Conservation (phyloP, 2,329 filamentous ascomycete genomes). For the Neonectria neomacrospora region DNA sequence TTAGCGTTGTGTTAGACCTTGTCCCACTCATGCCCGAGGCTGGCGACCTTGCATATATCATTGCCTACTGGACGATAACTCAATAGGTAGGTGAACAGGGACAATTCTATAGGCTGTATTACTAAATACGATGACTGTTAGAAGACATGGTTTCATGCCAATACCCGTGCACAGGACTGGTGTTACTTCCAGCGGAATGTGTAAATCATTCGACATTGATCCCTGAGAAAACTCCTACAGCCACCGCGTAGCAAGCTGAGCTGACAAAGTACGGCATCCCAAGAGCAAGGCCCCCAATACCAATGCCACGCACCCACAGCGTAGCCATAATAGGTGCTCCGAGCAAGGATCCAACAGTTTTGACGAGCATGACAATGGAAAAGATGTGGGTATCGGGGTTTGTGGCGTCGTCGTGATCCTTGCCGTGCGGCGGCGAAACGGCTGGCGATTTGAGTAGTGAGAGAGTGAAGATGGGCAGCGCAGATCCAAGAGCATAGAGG, state of each 20-base stretch:
- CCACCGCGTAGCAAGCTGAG: slow-evolving; percentile 35
- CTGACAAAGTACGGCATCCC: slow-evolving; percentile 44
- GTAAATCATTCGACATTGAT: slow-evolving; percentile 25
- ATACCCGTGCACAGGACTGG: background rate
- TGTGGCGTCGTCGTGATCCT: slow-evolving; percentile 1
- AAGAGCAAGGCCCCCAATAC: slow-evolving; percentile 45
- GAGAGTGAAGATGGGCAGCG: slow-evolving; percentile 61
- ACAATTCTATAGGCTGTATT: background rate
- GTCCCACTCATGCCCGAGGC: no score
- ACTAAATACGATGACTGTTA: background rate
- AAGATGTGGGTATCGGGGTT: slow-evolving; percentile 57
- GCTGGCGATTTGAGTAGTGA: slow-evolving; percentile 59
- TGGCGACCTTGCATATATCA: no score
- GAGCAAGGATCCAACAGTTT: slow-evolving; percentile 59
- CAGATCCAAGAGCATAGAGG: slow-evolving; percentile 60
- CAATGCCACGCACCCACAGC: slow-evolving; percentile 59
- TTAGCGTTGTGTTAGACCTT: no score
- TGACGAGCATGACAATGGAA: slow-evolving; percentile 63
- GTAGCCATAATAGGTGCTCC: slow-evolving; percentile 60
- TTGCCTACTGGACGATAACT: no score
- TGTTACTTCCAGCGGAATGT: background rate
- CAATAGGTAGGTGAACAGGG: no score
- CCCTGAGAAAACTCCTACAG: slow-evolving; percentile 31
- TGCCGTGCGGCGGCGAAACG: slow-evolving; percentile 40
- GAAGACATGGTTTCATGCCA: background rate